Evolutionary conservation across 1,284 basidiomycete genomes (phyloP), one percentile per base, ranked within the genome.

Genomic region (Omphalotus olearius): DNA sequence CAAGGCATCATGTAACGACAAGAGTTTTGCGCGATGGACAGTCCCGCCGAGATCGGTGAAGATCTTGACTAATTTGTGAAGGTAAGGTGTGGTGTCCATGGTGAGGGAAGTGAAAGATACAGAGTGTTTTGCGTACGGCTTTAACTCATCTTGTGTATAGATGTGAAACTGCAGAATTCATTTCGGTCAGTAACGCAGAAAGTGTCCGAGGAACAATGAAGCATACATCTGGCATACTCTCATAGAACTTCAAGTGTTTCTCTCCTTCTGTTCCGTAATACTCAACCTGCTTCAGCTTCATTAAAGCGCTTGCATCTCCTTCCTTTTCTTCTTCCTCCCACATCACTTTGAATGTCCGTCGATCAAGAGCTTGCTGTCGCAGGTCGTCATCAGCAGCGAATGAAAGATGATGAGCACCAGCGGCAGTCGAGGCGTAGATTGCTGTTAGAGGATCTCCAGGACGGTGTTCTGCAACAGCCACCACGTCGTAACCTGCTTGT

Each of bases 41-140:
- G 30, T 49, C 0, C 60, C 60, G 13, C 61, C 61, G 1, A 59
- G 47, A 17, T 43, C 38, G 13, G 40, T 26, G 30, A 61, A 57
- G n/a, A 50, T 49, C 5, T 47, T 17, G 11, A 53, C 45, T 14
- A 61, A 51, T 35, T 57, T 57, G 11, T 14, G 38, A 10, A 61
- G 56, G 47, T 62, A 62, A 3, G 47, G 49, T 2, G 52, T n/a
- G 9, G 57, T 53, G 39, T 60, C 60, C 46, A 63, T 60, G 10
- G 59, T 63, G 35, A 63, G 35, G 2, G 59, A 56, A 3, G 57
- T 60, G 47, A 62, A 62, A 9, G 54, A 55, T 9, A 61, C 61
- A 5, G 56, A 50, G 44, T 59, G 56, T 37, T 48, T 40, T n/a
- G 52, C 54, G 30, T 49, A 57, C 2, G 48, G 25, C 1, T 59